These are phyloP conservation scores for Rosa chinensis DNA, from an alignment of 306 rosid genomes.

Conservation along the genomic window DNA sequence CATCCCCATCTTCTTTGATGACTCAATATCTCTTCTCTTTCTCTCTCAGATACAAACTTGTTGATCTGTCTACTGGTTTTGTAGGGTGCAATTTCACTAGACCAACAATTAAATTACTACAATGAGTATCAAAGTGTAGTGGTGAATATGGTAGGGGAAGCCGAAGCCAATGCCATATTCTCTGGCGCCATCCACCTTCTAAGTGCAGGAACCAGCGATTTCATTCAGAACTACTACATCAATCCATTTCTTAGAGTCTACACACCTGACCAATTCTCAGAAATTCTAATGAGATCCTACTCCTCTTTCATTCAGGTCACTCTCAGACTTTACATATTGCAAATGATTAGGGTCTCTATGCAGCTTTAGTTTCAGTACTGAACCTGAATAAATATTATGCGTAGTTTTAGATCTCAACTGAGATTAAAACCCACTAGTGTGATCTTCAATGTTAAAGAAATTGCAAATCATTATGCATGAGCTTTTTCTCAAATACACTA, in stretches of 20 bases:
- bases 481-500: slow-evolving; percentile 2
- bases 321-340: neutral
- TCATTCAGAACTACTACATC: slow-evolving; percentile 55
- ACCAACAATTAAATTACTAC: slow-evolving; percentile 51
- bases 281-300: slow-evolving; percentile 41
- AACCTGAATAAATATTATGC: too few species aligned
- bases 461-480: neutral
- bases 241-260: slow-evolving; percentile 38
- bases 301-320: slow-evolving; percentile 52
- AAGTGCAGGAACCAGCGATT: slow-evolving; percentile 62
- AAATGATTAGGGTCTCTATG: neutral
- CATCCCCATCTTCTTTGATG: neutral
- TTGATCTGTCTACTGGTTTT: slow-evolving; percentile 11
- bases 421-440: too few species aligned
- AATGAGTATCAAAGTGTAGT: slow-evolving; percentile 45
- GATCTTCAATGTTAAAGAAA: too few species aligned
- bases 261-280: slow-evolving; percentile 49
- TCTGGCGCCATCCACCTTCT: slow-evolving; percentile 52
- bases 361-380: neutral
- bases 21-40: slow-evolving; percentile 1
- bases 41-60: neutral
- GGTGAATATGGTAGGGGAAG: slow-evolving; percentile 45
- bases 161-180: slow-evolving; percentile 41
- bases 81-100: slow-evolving; percentile 43
- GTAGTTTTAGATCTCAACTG: too few species aligned